Evolutionary conservation across 2,329 filamentous ascomycete species (phyloP).

Genomic region (Ustulina deusta): DNA sequence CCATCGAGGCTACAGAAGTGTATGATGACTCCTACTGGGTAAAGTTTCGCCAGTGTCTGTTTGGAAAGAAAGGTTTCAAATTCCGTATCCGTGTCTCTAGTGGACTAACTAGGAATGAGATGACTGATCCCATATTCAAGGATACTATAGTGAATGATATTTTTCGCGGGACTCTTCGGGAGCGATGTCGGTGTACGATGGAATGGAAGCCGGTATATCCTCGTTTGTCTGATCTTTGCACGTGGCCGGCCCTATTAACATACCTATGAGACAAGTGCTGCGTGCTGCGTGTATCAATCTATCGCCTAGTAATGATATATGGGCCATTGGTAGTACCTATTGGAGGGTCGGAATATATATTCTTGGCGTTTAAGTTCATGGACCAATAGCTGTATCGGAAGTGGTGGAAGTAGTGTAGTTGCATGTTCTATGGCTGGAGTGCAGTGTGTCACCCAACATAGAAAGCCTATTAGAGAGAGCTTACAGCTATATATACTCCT

Average conservation of each 20-base stretch:
- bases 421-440: not conserved
- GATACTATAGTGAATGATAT: conserved; percentile 7
- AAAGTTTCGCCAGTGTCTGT: too few relatives aligned
- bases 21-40: too few relatives aligned
- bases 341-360: not conserved
- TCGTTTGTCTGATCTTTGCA: conserved; percentile 26
- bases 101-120: not conserved
- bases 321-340: not conserved
- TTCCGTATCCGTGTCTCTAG: conserved; percentile 3
- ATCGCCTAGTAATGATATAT: conserved; percentile 19
- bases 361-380: not conserved
- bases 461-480: conserved; percentile 7
- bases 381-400: conserved; percentile 15
- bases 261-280: conserved; percentile 24
- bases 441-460: not conserved
- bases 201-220: conserved; percentile 13
- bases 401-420: not conserved
- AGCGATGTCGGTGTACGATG: conserved; percentile 1
- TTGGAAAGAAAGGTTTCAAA: conserved; percentile 12
- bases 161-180: not conserved
- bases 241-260: conserved; percentile 12
- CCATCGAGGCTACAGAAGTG: not conserved
- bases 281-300: conserved; percentile 12
- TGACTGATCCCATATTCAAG: not conserved
- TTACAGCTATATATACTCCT: conserved; percentile 1